phyloP scores from a whole-genome alignment of 2,329 filamentous ascomycete species.

The Ascochyta clinopodiicola region DNA sequence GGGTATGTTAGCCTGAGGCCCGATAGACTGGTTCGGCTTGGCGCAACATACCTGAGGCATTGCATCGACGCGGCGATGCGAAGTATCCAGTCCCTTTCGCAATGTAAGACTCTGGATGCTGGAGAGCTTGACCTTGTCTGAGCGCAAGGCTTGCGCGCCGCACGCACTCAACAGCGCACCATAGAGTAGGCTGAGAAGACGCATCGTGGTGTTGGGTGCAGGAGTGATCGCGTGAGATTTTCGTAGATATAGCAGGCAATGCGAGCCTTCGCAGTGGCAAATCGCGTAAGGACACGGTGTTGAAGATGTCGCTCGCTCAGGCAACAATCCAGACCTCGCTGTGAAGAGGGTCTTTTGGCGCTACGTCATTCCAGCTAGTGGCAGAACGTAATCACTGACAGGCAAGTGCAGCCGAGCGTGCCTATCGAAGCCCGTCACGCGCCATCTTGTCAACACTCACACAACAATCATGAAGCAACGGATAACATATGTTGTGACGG shows the following conservation, averaged over 20 bases:
- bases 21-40: not conserved
- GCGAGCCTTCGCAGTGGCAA: slow-evolving; percentile 28
- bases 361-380: slow-evolving; percentile 20
- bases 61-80: slow-evolving; percentile 75
- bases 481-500: slow-evolving; percentile 76
- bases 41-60: slow-evolving; percentile 62
- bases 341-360: slow-evolving; percentile 17
- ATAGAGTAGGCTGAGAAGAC: slow-evolving; percentile 35
- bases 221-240: not conserved
- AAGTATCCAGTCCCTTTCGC: slow-evolving; percentile 70
- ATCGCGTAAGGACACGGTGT: slow-evolving; percentile 36
- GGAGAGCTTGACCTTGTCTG: slow-evolving; percentile 65
- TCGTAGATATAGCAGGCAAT: not conserved
- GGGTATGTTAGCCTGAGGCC: slow-evolving; percentile 18
- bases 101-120: slow-evolving; percentile 81
- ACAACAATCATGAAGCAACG: slow-evolving; percentile 68
- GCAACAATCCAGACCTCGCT: slow-evolving; percentile 23
- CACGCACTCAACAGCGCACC: slow-evolving; percentile 41
- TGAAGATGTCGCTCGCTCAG: slow-evolving; percentile 7
- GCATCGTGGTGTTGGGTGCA: slow-evolving; percentile 33
- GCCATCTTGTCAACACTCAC: slow-evolving; percentile 13
- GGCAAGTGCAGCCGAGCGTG: slow-evolving; percentile 7
- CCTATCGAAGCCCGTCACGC: slow-evolving; percentile 17
- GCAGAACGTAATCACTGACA: slow-evolving; percentile 9
- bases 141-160: slow-evolving; percentile 41